Percentiles rank a stretch among this genome's conserved stretches.
These are phyloP conservation scores for California macrophylla DNA, from an alignment of 441 rosid genomes.

Conservation along the genomic window DNA sequence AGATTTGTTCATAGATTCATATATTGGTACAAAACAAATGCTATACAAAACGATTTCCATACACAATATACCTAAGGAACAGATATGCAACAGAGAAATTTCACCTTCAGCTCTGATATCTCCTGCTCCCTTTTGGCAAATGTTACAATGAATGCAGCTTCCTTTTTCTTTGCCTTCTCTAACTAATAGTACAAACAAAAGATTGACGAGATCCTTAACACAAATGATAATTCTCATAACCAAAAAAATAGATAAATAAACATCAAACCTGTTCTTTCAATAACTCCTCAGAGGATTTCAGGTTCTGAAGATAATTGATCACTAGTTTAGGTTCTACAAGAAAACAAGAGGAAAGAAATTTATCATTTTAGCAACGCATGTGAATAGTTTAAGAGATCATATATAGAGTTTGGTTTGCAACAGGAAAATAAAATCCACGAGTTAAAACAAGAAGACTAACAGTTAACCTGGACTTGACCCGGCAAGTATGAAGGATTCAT, in stretches of 20 bases:
- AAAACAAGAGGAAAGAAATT: slow-evolving; percentile 21
- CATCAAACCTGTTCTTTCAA: slow-evolving; percentile 72
- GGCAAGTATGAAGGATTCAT: slow-evolving; percentile 50
- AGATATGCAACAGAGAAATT: slow-evolving; percentile 8
- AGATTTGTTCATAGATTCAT: too few relatives aligned
- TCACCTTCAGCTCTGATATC: slow-evolving; percentile 84
- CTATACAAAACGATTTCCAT: neutral
- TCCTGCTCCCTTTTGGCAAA: slow-evolving; percentile 95
- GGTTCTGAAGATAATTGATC: slow-evolving; percentile 61
- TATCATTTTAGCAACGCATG: slow-evolving; percentile 9
- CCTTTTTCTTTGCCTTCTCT: slow-evolving; percentile 91
- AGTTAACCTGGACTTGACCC: slow-evolving; percentile 73
- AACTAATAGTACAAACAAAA: slow-evolving; percentile 41
- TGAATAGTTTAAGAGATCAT: slow-evolving; percentile 5
- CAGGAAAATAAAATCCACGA: neutral
- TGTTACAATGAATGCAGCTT: slow-evolving; percentile 92
- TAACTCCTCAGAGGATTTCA: slow-evolving; percentile 75
- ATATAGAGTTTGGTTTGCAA: neutral
- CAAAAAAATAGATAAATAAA: slow-evolving; percentile 7
- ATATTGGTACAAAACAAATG: neutral
- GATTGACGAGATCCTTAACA: slow-evolving; percentile 20
- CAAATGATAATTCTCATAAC: slow-evolving; percentile 6
- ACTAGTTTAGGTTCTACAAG: slow-evolving; percentile 62
- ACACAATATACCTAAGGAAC: neutral
- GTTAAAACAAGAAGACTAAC: slow-evolving; percentile 8